Percentiles rank a stretch among this genome's conserved stretches.
These are phyloP conservation scores for Torulaspora quercuum DNA, from an alignment of 805 yeast genomes.

Conservation along the genomic window DNA sequence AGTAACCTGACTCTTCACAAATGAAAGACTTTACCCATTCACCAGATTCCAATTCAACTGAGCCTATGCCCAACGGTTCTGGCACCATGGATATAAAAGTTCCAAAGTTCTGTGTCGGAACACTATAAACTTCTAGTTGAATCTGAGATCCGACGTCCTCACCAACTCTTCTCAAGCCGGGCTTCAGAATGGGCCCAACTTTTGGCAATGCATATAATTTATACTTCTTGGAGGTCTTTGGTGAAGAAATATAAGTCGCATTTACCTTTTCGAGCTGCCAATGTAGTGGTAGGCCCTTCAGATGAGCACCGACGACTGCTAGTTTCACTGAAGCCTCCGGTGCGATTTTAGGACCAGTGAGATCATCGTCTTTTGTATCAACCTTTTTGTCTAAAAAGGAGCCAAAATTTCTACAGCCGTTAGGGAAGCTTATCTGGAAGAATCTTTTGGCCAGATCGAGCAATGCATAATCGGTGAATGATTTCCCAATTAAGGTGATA, in stretches of 20 bases:
- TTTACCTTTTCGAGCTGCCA: slow-evolving; percentile 89
- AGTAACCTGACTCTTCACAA: slow-evolving; percentile 88
- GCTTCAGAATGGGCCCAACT: slow-evolving; percentile 78
- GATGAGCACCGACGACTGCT: slow-evolving; percentile 97
- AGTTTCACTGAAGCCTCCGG: slow-evolving; percentile 51
- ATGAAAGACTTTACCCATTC: slow-evolving; percentile 88
- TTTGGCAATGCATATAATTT: slow-evolving; percentile 79
- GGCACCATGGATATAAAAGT: slow-evolving; percentile 85
- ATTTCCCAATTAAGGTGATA: slow-evolving; percentile 75
- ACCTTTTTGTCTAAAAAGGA: slow-evolving; percentile 17
- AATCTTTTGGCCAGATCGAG: slow-evolving; percentile 76
- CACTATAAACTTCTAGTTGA: slow-evolving; percentile 75
- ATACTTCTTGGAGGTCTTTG: slow-evolving; percentile 70
- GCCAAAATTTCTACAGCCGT: slow-evolving; percentile 56
- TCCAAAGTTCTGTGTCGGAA: slow-evolving; percentile 78
- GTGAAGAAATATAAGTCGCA: slow-evolving; percentile 63
- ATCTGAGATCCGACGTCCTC: slow-evolving; percentile 53
- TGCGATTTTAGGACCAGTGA: slow-evolving; percentile 27
- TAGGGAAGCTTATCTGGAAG: slow-evolving; percentile 47
- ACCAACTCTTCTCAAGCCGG: slow-evolving; percentile 75
- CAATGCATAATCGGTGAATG: slow-evolving; percentile 85
- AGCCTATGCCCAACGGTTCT: slow-evolving; percentile 91
- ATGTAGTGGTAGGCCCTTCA: slow-evolving; percentile 81
- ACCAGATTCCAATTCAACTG: slow-evolving; percentile 78
- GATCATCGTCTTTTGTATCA: slow-evolving; percentile 14